A percentile compares a stretch with the other conserved stretches of the same genome.
phyloP scores from a whole-genome alignment of 345 rosid genomes.

The Linum trigynum region DNA sequence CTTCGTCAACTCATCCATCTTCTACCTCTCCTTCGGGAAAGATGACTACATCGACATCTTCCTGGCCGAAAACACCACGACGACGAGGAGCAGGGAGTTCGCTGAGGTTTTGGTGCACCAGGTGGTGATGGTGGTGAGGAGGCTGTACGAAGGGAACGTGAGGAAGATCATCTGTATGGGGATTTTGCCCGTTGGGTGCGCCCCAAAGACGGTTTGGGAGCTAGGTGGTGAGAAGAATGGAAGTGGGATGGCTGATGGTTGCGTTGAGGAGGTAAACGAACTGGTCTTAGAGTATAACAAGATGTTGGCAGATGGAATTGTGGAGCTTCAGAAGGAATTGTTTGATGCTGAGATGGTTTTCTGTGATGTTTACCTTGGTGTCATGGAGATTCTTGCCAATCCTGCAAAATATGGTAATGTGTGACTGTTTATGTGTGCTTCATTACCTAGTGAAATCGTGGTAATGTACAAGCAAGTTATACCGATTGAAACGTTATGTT shows the following conservation, averaged over 20 bases:
- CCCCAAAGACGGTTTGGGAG: slow-evolving; percentile 36
- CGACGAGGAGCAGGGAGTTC: slow-evolving; percentile 36
- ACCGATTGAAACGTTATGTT: too few species aligned
- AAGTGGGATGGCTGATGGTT: slow-evolving; percentile 12
- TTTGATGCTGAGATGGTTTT: slow-evolving; percentile 37
- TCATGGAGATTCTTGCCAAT: slow-evolving; percentile 40
- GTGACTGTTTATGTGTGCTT: background rate
- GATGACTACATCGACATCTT: slow-evolving; percentile 49
- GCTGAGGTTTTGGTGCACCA: slow-evolving; percentile 41
- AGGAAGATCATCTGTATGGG: slow-evolving; percentile 42
- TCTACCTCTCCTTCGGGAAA: slow-evolving; percentile 65
- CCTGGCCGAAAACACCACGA: slow-evolving; percentile 29
- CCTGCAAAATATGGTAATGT: slow-evolving; percentile 28
- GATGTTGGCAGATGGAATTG: slow-evolving; percentile 27
- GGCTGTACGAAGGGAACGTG: slow-evolving; percentile 38
- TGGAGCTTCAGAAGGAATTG: slow-evolving; percentile 30
- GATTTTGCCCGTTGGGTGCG: slow-evolving; percentile 53
- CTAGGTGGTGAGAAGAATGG: slow-evolving; percentile 19
- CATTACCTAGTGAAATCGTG: too few species aligned
- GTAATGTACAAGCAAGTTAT: too few species aligned
- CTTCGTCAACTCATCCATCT: slow-evolving; percentile 35
- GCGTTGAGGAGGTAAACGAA: slow-evolving; percentile 42
- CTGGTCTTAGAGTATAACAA: slow-evolving; percentile 40
- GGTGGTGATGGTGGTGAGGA: slow-evolving; percentile 35
- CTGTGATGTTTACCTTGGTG: slow-evolving; percentile 41